Percentiles rank a stretch among this genome's conserved stretches.
These are phyloP conservation scores for Erysimum cheiranthoides DNA, from an alignment of 345 rosid genomes.

Conservation along the genomic window DNA sequence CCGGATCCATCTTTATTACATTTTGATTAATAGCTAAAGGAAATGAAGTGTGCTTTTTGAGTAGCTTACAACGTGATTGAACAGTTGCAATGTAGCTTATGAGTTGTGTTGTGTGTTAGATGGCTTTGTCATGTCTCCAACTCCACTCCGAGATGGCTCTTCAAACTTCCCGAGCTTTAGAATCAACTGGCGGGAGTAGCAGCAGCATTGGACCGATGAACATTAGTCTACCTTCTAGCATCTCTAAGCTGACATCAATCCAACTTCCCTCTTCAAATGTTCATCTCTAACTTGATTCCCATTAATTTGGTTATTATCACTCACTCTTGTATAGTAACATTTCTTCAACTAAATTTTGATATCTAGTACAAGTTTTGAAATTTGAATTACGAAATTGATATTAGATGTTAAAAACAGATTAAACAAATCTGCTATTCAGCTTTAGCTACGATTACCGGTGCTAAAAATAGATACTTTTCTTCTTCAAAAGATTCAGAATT, in stretches of 20 bases:
- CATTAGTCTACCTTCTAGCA: slow-evolving; percentile 32
- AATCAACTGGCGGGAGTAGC: slow-evolving; percentile 43
- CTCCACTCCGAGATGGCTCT: slow-evolving; percentile 92
- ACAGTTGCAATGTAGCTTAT: not conserved
- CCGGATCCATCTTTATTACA: no score
- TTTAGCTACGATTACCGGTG: no score
- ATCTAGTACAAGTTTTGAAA: slow-evolving; percentile 10
- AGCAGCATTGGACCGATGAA: slow-evolving; percentile 34
- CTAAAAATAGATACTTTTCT: no score
- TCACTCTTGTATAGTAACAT: slow-evolving; percentile 8
- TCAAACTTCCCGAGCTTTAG: slow-evolving; percentile 86
- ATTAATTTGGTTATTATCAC: not conserved
- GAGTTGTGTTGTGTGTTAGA: slow-evolving; percentile 47
- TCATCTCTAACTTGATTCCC: slow-evolving; percentile 30
- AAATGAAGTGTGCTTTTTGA: not conserved
- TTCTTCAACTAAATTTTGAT: slow-evolving; percentile 1
- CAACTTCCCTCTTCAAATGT: slow-evolving; percentile 41
- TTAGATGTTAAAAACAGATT: no score
- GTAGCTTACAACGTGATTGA: slow-evolving; percentile 20
- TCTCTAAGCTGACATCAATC: slow-evolving; percentile 45
- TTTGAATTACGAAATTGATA: no score
- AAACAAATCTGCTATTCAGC: not conserved
- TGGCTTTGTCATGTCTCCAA: slow-evolving; percentile 93
- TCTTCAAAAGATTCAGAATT: no score
- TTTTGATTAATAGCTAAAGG: slow-evolving; percentile 17